A percentile compares a stretch with the other conserved stretches of the same genome.
phyloP scores from a whole-genome alignment of 1,284 basidiomycete species.

The Boletus austroedulis region DNA sequence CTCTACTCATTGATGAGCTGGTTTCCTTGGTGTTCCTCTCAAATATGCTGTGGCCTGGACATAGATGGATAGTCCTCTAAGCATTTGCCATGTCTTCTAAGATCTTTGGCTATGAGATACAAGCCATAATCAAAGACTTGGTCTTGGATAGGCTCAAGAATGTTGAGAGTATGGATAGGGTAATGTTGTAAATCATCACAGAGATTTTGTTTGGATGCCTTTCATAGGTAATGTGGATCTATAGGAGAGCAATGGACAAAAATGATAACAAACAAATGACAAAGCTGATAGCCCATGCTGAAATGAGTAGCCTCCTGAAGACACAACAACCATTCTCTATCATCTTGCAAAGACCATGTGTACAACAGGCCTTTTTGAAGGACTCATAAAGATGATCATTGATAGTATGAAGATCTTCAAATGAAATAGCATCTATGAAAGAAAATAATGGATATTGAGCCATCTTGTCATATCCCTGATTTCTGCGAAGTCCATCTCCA shows the following conservation, averaged over 20 bases:
- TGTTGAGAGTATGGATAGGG: neutral
- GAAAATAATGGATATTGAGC: too few relatives aligned
- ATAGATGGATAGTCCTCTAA: neutral
- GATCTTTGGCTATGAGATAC: neutral
- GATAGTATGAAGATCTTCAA: conserved; percentile 25
- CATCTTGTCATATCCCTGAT: too few relatives aligned
- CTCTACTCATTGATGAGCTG: neutral
- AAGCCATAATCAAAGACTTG: neutral
- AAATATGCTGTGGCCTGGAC: neutral
- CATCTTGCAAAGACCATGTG: conserved; percentile 38
- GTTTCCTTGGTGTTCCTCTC: neutral
- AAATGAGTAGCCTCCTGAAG: conserved; percentile 35
- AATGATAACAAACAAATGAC: conserved; percentile 35
- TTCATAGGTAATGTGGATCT: conserved; percentile 30
- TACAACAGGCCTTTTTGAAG: conserved; percentile 32
- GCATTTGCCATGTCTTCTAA: neutral
- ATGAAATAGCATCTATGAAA: conserved; percentile 27
- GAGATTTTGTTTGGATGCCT: conserved; percentile 17
- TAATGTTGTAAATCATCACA: conserved; percentile 32
- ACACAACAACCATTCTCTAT: conserved; percentile 37
- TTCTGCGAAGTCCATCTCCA: too few relatives aligned
- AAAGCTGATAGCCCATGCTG: conserved; percentile 29
- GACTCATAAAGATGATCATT: conserved; percentile 13
- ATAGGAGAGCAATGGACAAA: conserved; percentile 29
- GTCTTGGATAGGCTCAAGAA: neutral